Evolutionary conservation across 1,284 basidiomycete genomes (phyloP).

Genomic region (Mycena sp.): DNA sequence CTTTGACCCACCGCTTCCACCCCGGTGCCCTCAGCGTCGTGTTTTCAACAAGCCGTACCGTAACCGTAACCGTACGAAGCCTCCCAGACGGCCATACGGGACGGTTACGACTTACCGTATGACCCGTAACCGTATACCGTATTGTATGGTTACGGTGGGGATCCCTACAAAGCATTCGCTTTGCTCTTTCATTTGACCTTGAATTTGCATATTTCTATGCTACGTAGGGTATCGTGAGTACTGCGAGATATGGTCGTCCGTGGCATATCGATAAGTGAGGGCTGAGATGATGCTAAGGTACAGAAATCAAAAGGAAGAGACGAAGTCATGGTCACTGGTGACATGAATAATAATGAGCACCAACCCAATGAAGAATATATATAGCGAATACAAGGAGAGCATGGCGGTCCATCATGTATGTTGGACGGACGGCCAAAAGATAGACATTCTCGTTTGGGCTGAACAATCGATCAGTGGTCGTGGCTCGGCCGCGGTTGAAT

Average conservation of each 20-base stretch:
- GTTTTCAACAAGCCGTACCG: too few relatives aligned
- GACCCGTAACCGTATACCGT: too few relatives aligned
- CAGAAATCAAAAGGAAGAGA: slow-evolving; percentile 7
- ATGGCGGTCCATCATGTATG: background rate
- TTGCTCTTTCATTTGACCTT: slow-evolving; percentile 25
- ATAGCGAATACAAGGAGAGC: slow-evolving; percentile 27
- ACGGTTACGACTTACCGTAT: too few relatives aligned
- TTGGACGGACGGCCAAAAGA: slow-evolving; percentile 11
- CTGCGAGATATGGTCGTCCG: slow-evolving; percentile 52
- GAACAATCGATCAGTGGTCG: slow-evolving; percentile 22
- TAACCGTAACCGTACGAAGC: too few relatives aligned
- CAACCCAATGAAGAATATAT: slow-evolving; percentile 9
- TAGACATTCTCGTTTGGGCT: slow-evolving; percentile 28
- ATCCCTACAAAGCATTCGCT: slow-evolving; percentile 19
- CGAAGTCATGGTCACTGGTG: slow-evolving; percentile 20
- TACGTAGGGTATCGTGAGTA: slow-evolving; percentile 55
- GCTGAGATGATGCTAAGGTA: slow-evolving; percentile 30
- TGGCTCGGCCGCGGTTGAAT: slow-evolving; percentile 44
- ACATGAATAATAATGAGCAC: slow-evolving; percentile 20
- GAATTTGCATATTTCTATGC: slow-evolving; percentile 33
- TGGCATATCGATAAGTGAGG: slow-evolving; percentile 41
- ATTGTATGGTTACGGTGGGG: too few relatives aligned
- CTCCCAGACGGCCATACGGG: too few relatives aligned
- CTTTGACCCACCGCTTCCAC: too few relatives aligned
- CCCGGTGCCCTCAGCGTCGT: too few relatives aligned